Evolutionary conservation across 2,329 filamentous ascomycete species (phyloP).

Genomic region (Xylaria digitata): DNA sequence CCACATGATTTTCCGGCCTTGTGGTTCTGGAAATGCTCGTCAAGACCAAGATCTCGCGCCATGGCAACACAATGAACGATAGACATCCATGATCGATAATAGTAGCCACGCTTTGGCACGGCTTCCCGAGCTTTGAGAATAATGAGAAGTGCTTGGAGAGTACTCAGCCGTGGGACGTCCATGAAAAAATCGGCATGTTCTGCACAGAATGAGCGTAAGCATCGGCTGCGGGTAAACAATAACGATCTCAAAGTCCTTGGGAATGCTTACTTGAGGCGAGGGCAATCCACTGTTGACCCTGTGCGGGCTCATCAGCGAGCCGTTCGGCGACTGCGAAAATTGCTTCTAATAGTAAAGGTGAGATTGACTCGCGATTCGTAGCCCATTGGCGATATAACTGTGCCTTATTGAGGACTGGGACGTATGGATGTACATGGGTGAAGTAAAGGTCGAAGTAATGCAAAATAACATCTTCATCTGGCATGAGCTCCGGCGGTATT

Average conservation of each 20-base stretch:
- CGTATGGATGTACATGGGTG: conserved; percentile 88
- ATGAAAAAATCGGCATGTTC: conserved; percentile 94
- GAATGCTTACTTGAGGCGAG: conserved; percentile 78
- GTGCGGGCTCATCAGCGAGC: conserved; percentile 82
- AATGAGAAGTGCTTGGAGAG: conserved; percentile 88
- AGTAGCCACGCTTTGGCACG: conserved; percentile 93
- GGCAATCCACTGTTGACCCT: conserved; percentile 93
- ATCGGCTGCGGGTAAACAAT: conserved; percentile 26
- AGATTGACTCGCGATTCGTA: conserved; percentile 82
- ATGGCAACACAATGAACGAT: conserved; percentile 92
- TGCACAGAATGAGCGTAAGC: conserved; percentile 51
- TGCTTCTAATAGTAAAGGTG: conserved; percentile 87
- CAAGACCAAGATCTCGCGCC: conserved; percentile 88
- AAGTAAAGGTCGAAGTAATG: conserved; percentile 94
- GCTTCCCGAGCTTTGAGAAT: conserved; percentile 91
- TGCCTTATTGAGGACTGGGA: conserved; percentile 85
- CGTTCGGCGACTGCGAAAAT: conserved; percentile 90
- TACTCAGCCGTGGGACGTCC: conserved; percentile 89
- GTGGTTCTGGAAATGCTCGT: conserved; percentile 87
- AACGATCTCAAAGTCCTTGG: not conserved
- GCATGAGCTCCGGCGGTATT: conserved; percentile 94
- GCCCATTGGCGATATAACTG: conserved; percentile 93
- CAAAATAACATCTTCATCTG: conserved; percentile 81
- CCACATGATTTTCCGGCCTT: conserved; percentile 77
- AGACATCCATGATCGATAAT: conserved; percentile 97